A percentile compares a stretch with the other conserved stretches of the same genome.
These are phyloP conservation scores for Colletotrichum euphorbiae DNA, from an alignment of 2,329 filamentous ascomycete species.

Conservation along the genomic window DNA sequence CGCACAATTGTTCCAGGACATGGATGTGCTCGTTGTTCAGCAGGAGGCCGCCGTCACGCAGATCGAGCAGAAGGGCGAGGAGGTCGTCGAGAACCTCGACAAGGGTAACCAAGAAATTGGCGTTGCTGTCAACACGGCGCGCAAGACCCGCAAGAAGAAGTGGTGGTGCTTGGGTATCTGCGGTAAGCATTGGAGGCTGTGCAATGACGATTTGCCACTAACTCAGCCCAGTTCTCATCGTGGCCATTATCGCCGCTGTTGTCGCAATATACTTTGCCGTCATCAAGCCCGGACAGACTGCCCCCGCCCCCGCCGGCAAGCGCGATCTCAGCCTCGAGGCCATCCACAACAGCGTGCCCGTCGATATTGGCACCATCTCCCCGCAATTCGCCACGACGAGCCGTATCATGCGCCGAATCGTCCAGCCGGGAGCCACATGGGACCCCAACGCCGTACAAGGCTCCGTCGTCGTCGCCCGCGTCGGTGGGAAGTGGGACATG, in stretches of 20 bases:
- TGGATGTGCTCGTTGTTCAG: conserved; percentile 86
- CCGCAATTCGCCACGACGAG: conserved; percentile 25
- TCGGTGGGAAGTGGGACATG: conserved; percentile 36
- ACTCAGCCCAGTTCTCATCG: conserved; percentile 58
- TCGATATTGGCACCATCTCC: conserved; percentile 32
- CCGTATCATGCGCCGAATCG: conserved; percentile 36
- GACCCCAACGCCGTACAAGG: conserved; percentile 21
- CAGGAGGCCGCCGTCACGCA: conserved; percentile 84
- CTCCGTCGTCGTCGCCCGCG: not conserved
- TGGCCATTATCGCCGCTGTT: conserved; percentile 63
- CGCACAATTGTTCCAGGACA: conserved; percentile 87
- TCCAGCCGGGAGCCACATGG: conserved; percentile 24
- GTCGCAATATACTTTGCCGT: conserved; percentile 63
- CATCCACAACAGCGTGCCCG: conserved; percentile 41
- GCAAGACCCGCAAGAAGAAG: conserved; percentile 90
- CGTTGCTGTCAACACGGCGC: conserved; percentile 83
- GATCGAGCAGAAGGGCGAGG: conserved; percentile 89
- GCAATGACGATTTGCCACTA: conserved; percentile 20
- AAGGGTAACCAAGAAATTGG: conserved; percentile 88
- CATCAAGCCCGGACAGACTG: conserved; percentile 46
- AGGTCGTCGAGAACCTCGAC: conserved; percentile 85
- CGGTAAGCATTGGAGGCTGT: conserved; percentile 54
- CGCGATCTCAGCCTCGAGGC: conserved; percentile 45
- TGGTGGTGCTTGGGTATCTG: conserved; percentile 90
- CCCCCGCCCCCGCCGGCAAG: conserved; percentile 42